phyloP scores from a whole-genome alignment of 768 basidiomycete species.

The Imleria badia region DNA sequence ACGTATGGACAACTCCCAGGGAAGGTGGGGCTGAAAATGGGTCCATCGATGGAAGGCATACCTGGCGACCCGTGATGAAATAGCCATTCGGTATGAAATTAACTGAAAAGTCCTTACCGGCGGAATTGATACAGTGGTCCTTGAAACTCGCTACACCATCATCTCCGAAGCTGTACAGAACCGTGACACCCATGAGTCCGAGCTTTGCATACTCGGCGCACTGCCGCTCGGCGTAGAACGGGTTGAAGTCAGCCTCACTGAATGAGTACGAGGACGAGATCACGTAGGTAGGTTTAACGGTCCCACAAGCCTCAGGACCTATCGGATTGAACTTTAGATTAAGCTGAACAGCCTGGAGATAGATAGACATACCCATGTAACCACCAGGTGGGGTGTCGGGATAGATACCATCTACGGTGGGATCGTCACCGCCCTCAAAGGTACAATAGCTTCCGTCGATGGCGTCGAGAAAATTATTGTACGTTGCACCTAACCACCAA shows the following conservation, averaged over 20 bases:
- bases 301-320: conserved; percentile 37
- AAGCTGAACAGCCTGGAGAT: neutral
- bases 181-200: conserved; percentile 37
- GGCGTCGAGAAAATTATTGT: conserved; percentile 40
- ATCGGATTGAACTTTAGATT: neutral
- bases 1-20: conserved; percentile 46
- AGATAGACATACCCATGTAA: conserved; percentile 15
- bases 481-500: conserved; percentile 29
- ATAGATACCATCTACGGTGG: conserved; percentile 24
- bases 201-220: conserved; percentile 49
- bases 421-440: conserved; percentile 37
- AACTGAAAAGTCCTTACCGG: conserved; percentile 11
- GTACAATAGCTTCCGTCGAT: conserved; percentile 38
- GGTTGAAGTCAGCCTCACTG: conserved; percentile 37
- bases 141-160: conserved; percentile 31
- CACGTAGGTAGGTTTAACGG: conserved; percentile 39
- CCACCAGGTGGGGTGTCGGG: conserved; percentile 23
- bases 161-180: conserved; percentile 36
- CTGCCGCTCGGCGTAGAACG: conserved; percentile 40
- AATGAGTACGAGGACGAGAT: conserved; percentile 45
- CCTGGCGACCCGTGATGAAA: conserved; percentile 1
- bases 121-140: conserved; percentile 32
- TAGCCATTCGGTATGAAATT: neutral
- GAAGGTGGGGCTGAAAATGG: conserved; percentile 49
- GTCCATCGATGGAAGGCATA: conserved; percentile 34